A percentile compares a stretch with the other conserved stretches of the same genome.
Conservation (phyloP, 176 grass and related monocot genomes). For the Elaeis guineensis region DNA sequence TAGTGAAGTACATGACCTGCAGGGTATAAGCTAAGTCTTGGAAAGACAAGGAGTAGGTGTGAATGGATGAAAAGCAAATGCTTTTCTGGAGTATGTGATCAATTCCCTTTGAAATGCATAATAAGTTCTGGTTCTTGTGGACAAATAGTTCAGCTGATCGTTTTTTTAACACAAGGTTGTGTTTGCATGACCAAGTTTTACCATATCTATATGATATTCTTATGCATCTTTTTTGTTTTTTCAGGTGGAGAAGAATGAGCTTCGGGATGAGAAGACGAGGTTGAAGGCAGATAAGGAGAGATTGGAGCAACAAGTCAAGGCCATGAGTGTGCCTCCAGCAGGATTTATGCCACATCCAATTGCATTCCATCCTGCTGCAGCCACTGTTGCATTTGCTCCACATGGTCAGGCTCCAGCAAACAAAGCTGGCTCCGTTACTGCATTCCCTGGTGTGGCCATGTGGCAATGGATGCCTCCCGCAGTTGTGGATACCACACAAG, state of each 20-base stretch:
- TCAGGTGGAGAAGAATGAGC: slow-evolving; percentile 72
- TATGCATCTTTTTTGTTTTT: background rate
- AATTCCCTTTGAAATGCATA: no score
- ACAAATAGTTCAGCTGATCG: background rate
- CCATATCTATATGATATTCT: no score
- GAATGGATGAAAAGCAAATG: no score
- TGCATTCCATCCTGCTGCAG: slow-evolving; percentile 23
- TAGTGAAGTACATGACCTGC: no score
- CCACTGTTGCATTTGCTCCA: slow-evolving; percentile 33
- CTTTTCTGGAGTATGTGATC: no score
- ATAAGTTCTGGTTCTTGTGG: background rate
- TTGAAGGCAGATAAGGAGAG: slow-evolving; percentile 69
- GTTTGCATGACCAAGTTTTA: no score
- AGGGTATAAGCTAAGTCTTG: no score
- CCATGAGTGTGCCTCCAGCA: slow-evolving; percentile 36
- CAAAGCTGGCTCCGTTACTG: slow-evolving; percentile 30
- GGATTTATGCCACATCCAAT: slow-evolving; percentile 59
- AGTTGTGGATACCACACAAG: slow-evolving; percentile 22
- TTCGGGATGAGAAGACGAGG: slow-evolving; percentile 65
- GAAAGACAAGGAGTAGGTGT: no score
- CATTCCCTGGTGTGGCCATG: slow-evolving; percentile 24
- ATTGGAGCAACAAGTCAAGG: slow-evolving; percentile 66
- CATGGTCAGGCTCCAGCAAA: slow-evolving; percentile 27
- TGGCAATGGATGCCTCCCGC: slow-evolving; percentile 29
- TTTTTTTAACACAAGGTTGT: no score